Percentiles rank a stretch among this genome's conserved stretches.
These are phyloP conservation scores for Pythium rhizo-oryzae DNA, from an alignment of 352 stramenopile genomes.

Conservation along the genomic window DNA sequence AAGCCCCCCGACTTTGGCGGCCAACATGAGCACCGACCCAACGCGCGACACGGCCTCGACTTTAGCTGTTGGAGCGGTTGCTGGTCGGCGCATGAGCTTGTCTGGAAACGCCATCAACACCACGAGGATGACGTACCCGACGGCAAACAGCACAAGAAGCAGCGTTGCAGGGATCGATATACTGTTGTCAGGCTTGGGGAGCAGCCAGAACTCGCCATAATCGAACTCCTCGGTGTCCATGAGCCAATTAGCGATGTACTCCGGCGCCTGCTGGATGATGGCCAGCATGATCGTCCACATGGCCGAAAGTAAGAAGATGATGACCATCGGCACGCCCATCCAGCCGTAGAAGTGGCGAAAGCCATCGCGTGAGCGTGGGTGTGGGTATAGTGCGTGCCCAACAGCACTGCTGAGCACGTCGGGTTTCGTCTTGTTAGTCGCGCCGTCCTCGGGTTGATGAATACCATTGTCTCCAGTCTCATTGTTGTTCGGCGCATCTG, in stretches of 20 bases:
- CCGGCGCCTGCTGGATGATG: conserved; percentile 43
- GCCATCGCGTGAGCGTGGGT: background rate
- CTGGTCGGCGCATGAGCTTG: background rate
- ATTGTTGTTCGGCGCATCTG: too few relatives aligned
- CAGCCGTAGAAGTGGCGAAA: conserved; percentile 37
- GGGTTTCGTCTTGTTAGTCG: too few relatives aligned
- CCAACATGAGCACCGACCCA: too few relatives aligned
- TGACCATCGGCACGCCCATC: conserved; percentile 42
- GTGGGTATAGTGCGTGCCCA: too few relatives aligned
- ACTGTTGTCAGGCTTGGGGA: conserved; percentile 25
- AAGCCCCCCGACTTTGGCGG: background rate
- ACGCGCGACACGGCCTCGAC: background rate
- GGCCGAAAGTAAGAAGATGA: conserved; percentile 40
- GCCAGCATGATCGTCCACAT: conserved; percentile 39
- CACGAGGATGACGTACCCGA: conserved; percentile 38
- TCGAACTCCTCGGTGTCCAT: conserved; percentile 45
- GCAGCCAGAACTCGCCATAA: conserved; percentile 50
- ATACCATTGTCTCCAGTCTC: too few relatives aligned
- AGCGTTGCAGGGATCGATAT: conserved; percentile 31
- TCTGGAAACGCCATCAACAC: conserved; percentile 35
- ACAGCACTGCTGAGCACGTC: too few relatives aligned
- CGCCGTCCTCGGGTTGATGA: too few relatives aligned
- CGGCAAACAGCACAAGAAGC: conserved; percentile 37
- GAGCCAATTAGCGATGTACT: conserved; percentile 35
- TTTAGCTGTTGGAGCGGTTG: background rate